Evolutionary conservation across 192 early-diverging fungal species (phyloP).

Genomic region (Gaertneriomyces sp.): DNA sequence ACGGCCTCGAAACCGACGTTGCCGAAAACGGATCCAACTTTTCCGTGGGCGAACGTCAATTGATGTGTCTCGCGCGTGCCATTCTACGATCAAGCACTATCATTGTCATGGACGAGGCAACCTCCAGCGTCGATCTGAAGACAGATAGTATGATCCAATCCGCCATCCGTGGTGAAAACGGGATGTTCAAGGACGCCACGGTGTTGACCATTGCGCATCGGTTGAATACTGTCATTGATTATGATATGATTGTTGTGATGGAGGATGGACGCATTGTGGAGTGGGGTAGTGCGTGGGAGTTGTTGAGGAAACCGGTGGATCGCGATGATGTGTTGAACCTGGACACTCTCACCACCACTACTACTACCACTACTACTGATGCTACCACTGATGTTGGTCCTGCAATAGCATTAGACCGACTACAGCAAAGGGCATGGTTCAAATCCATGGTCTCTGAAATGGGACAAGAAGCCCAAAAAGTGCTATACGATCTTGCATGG

Average conservation of each 20-base stretch:
- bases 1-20: slow-evolving; percentile 69
- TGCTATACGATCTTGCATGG: slow-evolving; percentile 29
- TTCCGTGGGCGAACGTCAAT: slow-evolving; percentile 77
- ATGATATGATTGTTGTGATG: slow-evolving; percentile 42
- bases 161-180: slow-evolving; percentile 29
- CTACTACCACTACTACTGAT: too few species aligned
- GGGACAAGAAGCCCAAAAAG: slow-evolving; percentile 37
- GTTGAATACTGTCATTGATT: slow-evolving; percentile 40
- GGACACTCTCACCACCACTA: too few species aligned
- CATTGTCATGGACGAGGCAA: slow-evolving; percentile 52
- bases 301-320: slow-evolving; percentile 35
- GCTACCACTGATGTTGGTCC: too few species aligned
- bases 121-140: slow-evolving; percentile 37
- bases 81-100: slow-evolving; percentile 51
- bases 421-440: slow-evolving; percentile 41
- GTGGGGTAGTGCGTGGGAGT: slow-evolving; percentile 44
- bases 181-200: slow-evolving; percentile 42
- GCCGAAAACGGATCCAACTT: slow-evolving; percentile 74
- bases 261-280: slow-evolving; percentile 47
- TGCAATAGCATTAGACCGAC: too few species aligned
- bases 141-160: slow-evolving; percentile 45
- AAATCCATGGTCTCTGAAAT: slow-evolving; percentile 42
- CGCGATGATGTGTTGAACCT: too few species aligned
- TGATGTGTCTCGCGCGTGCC: slow-evolving; percentile 74
- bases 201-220: slow-evolving; percentile 52